Evolutionary conservation across 495 filamentous ascomycete species (phyloP), one percentile per base, ranked within the genome.

Genomic region (Hapsidospora chrysogenum): DNA sequence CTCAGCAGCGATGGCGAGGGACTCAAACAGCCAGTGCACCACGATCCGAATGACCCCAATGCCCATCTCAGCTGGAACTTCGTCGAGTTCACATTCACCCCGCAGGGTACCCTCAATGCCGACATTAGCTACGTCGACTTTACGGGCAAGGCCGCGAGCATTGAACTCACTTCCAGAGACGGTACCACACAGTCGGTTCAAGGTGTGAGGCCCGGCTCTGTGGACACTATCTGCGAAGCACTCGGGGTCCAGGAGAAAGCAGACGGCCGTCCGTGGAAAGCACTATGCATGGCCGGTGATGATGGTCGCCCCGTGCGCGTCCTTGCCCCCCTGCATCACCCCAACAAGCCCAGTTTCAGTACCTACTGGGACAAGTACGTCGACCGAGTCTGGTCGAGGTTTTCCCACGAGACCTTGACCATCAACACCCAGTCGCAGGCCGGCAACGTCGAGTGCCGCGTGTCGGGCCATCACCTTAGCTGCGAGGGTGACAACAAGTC

Each of bases 61-160:
- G 47, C 57, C 3, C 53, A 28, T 4, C 33, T 60, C 20, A 58
- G 55, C 43, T 65, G 58, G 60, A 58, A 60, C 26, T 65, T 64
- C 29, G 53, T 63, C 36, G 61, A 65, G 38, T 49, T 65, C 13
- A 57, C 56, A 8, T 54, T 57, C 36, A 60, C 46, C 0, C 42
- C 42, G n/a, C 17, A 11, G 3, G 10, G 10, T 16, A 19, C 30
- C 21, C 46, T 64, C 14, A 64, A 46, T 18, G 57, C 56, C 42
- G 60, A 66, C 43, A 56, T 66, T 35, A 55, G 47, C 30, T 63
- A 57, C 37, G 61, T 66, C 14, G 62, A 66, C 39, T 66, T 66
- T 36, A 58, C 62, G 37, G 59, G 59, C 25, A 42, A 62, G 6
- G 40, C 50, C 17, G 47, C 63, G 26, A 52, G 56, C 13, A 57